Evolutionary conservation across 1,284 basidiomycete genomes (phyloP).

Genomic region (Trametes versicolor): DNA sequence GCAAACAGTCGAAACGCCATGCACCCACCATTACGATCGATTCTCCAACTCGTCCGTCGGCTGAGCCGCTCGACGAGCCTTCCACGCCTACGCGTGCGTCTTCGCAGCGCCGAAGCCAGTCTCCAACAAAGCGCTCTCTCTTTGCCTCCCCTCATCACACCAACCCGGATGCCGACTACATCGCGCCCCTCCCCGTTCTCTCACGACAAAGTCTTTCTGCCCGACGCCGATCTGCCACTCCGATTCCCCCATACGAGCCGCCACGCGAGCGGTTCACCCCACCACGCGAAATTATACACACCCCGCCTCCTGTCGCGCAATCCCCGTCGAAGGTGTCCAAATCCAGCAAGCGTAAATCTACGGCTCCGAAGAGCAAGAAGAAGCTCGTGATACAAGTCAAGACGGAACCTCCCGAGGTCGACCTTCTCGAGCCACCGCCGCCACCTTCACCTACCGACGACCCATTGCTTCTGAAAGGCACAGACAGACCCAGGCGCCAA

Average conservation of each 20-base stretch:
- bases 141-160: conserved; percentile 55
- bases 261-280: conserved; percentile 74
- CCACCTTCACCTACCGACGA: conserved; percentile 80
- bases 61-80: conserved; percentile 30
- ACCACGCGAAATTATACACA: conserved; percentile 65
- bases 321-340: conserved; percentile 42
- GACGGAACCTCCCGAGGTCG: conserved; percentile 70
- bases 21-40: conserved; percentile 38
- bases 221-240: conserved; percentile 52
- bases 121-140: conserved; percentile 44
- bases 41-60: conserved; percentile 43
- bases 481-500: conserved; percentile 33
- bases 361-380: conserved; percentile 42
- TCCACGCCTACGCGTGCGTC: conserved; percentile 38
- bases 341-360: conserved; percentile 49
- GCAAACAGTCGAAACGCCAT: conserved; percentile 58
- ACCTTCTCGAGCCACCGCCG: conserved; percentile 64
- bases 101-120: conserved; percentile 42
- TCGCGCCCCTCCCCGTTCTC: conserved; percentile 47
- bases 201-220: conserved; percentile 37
- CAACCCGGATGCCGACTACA: conserved; percentile 62
- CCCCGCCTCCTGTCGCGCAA: conserved; percentile 43
- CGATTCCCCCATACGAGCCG: conserved; percentile 69
- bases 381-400: conserved; percentile 55
- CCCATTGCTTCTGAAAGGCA: conserved; percentile 68